Conservation (phyloP, 2,329 filamentous ascomycete species). For the Colletotrichum brevisporum region DNA sequence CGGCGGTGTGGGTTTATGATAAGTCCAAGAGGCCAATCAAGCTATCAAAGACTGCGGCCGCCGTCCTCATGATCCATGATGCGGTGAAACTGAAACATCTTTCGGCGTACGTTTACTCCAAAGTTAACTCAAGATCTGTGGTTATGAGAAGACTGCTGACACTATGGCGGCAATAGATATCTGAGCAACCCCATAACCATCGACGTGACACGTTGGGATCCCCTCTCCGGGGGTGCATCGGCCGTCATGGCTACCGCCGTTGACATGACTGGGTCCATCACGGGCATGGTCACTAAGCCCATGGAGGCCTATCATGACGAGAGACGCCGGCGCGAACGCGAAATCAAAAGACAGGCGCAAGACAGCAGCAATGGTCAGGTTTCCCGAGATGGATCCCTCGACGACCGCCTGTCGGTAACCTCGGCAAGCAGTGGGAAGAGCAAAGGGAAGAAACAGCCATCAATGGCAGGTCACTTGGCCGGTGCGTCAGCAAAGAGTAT, state of each 20-base stretch:
- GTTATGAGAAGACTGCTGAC: neutral
- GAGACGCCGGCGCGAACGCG: too few species aligned
- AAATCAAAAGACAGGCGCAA: too few species aligned
- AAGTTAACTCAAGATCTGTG: neutral
- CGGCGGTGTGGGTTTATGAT: constrained; percentile 41
- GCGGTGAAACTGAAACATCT: constrained; percentile 6
- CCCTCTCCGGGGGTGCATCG: constrained; percentile 45
- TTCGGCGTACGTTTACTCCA: neutral
- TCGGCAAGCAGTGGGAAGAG: constrained; percentile 43
- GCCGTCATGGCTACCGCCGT: constrained; percentile 32
- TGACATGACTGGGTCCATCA: constrained; percentile 34
- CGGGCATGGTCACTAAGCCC: constrained; percentile 37
- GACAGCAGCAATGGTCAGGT: constrained; percentile 56
- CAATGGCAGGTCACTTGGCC: constrained; percentile 59
- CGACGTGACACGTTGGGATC: constrained; percentile 49
- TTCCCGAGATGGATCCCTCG: constrained; percentile 48
- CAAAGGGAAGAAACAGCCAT: constrained; percentile 59
- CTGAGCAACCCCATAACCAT: constrained; percentile 46
- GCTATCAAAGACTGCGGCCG: constrained; percentile 26
- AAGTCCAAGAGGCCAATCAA: constrained; percentile 48
- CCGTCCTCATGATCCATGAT: neutral
- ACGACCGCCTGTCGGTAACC: constrained; percentile 12
- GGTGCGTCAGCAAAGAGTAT: constrained; percentile 33
- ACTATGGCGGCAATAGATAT: constrained; percentile 5
- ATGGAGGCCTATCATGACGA: constrained; percentile 18